Base-by-base conservation (phyloP, 345 rosid genomes). In the Euphorbia pulcherrima region DNA sequence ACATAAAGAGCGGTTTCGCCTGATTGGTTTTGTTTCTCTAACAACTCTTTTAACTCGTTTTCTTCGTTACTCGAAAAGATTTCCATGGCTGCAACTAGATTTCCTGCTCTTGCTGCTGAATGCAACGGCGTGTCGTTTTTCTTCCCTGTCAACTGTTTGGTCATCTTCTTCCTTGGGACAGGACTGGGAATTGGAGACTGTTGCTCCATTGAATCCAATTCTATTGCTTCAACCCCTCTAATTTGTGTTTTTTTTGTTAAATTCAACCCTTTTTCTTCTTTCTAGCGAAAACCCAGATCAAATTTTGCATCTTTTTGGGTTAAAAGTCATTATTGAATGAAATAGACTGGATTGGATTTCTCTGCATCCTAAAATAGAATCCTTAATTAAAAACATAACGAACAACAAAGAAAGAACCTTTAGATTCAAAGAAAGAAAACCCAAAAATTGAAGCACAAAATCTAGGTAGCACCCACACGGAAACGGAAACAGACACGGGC, bases 1-100 rank as follows among this genome's bases (percentile, higher is more conserved):
- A 89, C 96, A 60, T 94, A 94, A n/a, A 94, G 89, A 48, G 88
- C 95, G 8, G 99, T 89, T 65, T 94, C 99, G 1, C 97, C 97
- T 3, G 99, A 79, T 57, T 84, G 92, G 76, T 94, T 94, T 77
- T 89, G 95, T 79, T 85, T 91, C 59, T 73, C 82, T 64, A 91
- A 67, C 69, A 89, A 54, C 59, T 74, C 79, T 58, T 77, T 79
- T 69, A 86, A 72, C 35, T 85, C 85, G n/a, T 67, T 71, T 65
- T 81, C 90, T 40, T 41, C 79, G 1, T 78, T 78, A 8, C 46
- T 40, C 0, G 83, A 70, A 2, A 94, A 74, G 62, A 88, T 85
- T 52, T 89, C 87, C 47, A 52, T 74, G 27, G 86, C 82, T 37
- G 64, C 75, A 4, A 57, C 82, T 28, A 85, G 75, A 76, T 89